Conservation (phyloP, 352 stramenopile species). For the Globisporangium paddicum region DNA sequence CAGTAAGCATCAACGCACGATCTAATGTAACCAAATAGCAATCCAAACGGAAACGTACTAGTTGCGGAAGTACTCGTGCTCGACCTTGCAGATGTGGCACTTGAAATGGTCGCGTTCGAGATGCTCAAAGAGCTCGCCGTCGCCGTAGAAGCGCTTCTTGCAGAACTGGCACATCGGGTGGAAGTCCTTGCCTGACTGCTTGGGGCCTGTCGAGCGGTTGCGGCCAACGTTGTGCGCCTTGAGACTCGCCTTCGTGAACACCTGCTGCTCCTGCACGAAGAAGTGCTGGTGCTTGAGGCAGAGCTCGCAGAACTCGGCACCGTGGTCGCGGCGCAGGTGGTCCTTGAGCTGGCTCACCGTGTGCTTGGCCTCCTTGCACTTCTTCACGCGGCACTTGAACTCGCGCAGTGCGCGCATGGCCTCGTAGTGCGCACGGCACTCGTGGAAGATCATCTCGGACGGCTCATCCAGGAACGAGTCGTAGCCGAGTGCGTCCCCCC, state of each 20-base stretch:
- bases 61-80: slow-evolving; percentile 88
- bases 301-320: slow-evolving; percentile 73
- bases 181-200: slow-evolving; percentile 66
- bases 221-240: slow-evolving; percentile 61
- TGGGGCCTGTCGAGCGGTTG: slow-evolving; percentile 32
- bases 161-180: slow-evolving; percentile 90
- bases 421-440: slow-evolving; percentile 60
- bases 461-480: slow-evolving; percentile 66
- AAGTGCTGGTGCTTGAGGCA: slow-evolving; percentile 74
- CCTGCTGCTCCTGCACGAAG: slow-evolving; percentile 76
- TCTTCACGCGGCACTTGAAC: slow-evolving; percentile 58
- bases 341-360: slow-evolving; percentile 60
- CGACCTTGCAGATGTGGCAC: slow-evolving; percentile 86
- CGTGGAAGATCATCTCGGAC: slow-evolving; percentile 76
- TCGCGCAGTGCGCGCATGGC: slow-evolving; percentile 49
- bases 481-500: slow-evolving; percentile 58
- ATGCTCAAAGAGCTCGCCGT: slow-evolving; percentile 83
- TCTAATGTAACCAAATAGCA: not conserved
- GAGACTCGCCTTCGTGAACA: slow-evolving; percentile 68
- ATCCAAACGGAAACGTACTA: slow-evolving; percentile 84
- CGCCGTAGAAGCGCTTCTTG: slow-evolving; percentile 80
- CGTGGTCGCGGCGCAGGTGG: slow-evolving; percentile 60
- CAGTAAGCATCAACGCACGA: not conserved
- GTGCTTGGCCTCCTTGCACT: slow-evolving; percentile 51
- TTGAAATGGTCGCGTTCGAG: slow-evolving; percentile 89